Evolutionary conservation across 805 yeast species (phyloP).

Genomic region (Candida vartiovaarae): DNA sequence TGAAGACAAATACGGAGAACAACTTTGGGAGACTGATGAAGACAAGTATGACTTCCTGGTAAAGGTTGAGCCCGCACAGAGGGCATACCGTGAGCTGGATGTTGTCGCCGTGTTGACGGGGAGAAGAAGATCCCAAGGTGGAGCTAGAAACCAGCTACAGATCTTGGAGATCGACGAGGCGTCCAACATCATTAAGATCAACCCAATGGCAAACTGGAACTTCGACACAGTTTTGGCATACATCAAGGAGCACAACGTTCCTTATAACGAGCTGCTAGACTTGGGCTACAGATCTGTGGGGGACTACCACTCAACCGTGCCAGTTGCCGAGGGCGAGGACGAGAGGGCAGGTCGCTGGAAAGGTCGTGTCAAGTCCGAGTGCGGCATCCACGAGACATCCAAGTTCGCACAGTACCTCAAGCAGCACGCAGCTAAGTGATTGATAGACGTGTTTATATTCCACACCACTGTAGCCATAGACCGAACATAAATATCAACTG

Average conservation of each 20-base stretch:
- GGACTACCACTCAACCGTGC: conserved; percentile 90
- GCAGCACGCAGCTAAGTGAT: conserved; percentile 4
- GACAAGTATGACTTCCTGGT: conserved; percentile 75
- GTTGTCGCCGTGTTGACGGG: conserved; percentile 91
- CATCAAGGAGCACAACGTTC: conserved; percentile 64
- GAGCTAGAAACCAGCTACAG: conserved; percentile 62
- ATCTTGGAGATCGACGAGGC: conserved; percentile 70
- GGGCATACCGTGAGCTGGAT: conserved; percentile 68
- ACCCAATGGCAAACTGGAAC: conserved; percentile 81
- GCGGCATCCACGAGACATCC: conserved; percentile 86
- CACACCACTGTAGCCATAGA: neutral
- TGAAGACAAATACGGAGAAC: conserved; percentile 58
- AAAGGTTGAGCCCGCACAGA: conserved; percentile 86
- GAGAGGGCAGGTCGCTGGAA: conserved; percentile 98
- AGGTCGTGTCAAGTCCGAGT: conserved; percentile 86
- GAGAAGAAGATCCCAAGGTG: conserved; percentile 86
- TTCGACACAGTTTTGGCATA: conserved; percentile 66
- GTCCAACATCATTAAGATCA: conserved; percentile 73
- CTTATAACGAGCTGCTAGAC: conserved; percentile 78
- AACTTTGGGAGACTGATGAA: conserved; percentile 80
- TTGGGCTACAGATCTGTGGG: conserved; percentile 89
- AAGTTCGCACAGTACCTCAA: conserved; percentile 59
- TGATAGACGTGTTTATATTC: no score
- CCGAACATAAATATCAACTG: no score
- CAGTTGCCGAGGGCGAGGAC: conserved; percentile 87